phyloP scores from a whole-genome alignment of 2,329 filamentous ascomycete genomes.

The Alternaria consortialis region DNA sequence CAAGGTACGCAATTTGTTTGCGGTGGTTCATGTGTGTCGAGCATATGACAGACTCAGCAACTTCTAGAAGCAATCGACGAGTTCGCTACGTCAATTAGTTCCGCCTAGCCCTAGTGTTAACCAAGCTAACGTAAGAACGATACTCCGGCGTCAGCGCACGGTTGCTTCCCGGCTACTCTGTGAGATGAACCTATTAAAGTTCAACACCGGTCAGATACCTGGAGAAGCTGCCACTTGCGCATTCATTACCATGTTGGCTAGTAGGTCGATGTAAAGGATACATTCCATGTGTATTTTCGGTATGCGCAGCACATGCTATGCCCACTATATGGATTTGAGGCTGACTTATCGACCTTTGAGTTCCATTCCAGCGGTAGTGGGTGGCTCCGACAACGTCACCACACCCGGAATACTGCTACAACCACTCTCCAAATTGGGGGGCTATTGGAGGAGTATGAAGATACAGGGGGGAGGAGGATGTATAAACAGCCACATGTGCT shows the following conservation, averaged over 20 bases:
- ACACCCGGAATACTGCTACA: conserved; percentile 1
- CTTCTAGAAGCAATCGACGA: conserved; percentile 27
- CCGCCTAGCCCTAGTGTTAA: not conserved
- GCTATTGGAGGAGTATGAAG: conserved; percentile 2
- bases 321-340: not conserved
- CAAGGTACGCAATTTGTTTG: not conserved
- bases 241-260: conserved; percentile 4
- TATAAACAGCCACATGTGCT: not conserved
- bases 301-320: not conserved
- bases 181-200: conserved; percentile 12
- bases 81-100: not conserved
- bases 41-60: conserved; percentile 6
- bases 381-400: conserved; percentile 1
- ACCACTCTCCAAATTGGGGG: not conserved
- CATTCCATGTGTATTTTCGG: not conserved
- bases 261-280: not conserved
- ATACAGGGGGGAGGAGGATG: conserved; percentile 1
- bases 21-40: conserved; percentile 11
- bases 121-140: not conserved
- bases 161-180: not conserved
- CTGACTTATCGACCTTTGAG: not conserved
- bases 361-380: not conserved
- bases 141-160: not conserved
- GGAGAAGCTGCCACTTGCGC: conserved; percentile 16
- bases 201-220: conserved; percentile 12